A percentile compares a stretch with the other conserved stretches of the same genome.
Conservation (phyloP, 225 moss, liverwort and hornwort species). For the Marchantia paleacea region DNA sequence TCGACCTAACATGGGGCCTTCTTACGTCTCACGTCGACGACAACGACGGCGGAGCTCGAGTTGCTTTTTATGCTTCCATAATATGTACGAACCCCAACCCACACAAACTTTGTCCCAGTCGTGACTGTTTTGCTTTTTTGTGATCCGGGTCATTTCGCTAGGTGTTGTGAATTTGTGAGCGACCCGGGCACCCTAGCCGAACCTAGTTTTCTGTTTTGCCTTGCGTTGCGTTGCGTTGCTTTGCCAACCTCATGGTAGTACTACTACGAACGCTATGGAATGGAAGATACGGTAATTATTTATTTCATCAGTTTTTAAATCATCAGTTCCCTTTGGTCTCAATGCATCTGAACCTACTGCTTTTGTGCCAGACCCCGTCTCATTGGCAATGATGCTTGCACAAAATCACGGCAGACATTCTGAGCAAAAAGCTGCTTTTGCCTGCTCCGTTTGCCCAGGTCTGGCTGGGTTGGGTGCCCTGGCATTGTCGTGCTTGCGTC, state of each 20-base stretch:
- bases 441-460: neutral
- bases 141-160: neutral
- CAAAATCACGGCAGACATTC: conserved; percentile 9
- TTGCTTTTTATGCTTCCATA: neutral
- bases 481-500: neutral
- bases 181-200: neutral
- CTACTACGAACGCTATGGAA: neutral
- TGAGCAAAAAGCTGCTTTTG: conserved; percentile 3
- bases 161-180: neutral
- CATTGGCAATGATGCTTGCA: neutral
- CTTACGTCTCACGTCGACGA: neutral
- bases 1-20: neutral
- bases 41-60: no score
- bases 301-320: neutral
- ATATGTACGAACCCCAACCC: neutral
- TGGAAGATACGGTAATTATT: neutral
- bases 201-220: no score
- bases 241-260: neutral
- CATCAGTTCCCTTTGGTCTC: neutral
- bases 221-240: neutral
- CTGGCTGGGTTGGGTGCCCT: neutral
- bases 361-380: neutral
- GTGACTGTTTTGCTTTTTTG: neutral
- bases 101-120: neutral
- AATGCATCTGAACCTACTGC: neutral